Evolutionary conservation across 1,284 basidiomycete genomes (phyloP).

Genomic region (Inonotus hispidus): DNA sequence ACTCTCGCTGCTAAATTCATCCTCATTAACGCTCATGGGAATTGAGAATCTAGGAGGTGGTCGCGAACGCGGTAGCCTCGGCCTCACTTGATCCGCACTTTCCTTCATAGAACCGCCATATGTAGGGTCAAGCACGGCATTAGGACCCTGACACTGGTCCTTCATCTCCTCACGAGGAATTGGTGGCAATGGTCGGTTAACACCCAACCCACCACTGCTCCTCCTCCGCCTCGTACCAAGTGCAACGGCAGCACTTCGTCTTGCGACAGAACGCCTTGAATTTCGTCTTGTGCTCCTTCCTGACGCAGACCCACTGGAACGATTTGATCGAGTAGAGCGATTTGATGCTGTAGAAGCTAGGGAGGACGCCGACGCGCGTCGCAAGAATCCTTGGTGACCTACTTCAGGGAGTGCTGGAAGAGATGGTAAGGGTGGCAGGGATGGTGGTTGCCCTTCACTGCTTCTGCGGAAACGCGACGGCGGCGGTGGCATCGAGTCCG

Average conservation of each 20-base stretch:
- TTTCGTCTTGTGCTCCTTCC: background rate
- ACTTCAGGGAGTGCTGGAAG: background rate
- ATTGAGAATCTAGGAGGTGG: slow-evolving; percentile 14
- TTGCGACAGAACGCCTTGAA: background rate
- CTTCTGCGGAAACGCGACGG: slow-evolving; percentile 3
- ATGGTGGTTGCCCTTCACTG: background rate
- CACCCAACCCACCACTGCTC: background rate
- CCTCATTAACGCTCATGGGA: slow-evolving; percentile 7
- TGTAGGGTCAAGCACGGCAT: slow-evolving; percentile 12
- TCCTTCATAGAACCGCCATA: background rate
- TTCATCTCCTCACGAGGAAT: background rate
- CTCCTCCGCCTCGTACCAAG: background rate
- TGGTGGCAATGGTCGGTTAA: background rate
- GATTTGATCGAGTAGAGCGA: slow-evolving; percentile 7
- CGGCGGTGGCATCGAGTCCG: slow-evolving; percentile 16
- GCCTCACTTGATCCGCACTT: background rate
- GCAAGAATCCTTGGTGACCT: background rate
- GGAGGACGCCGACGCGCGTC: slow-evolving; percentile 16
- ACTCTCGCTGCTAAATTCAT: background rate
- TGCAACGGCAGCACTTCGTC: slow-evolving; percentile 1
- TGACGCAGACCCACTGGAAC: slow-evolving; percentile 1
- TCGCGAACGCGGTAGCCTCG: background rate
- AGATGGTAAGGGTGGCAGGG: background rate
- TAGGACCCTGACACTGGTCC: background rate
- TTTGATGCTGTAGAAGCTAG: slow-evolving; percentile 10